Evolutionary conservation across 345 rosid genomes (phyloP).

Genomic region (Eucalyptus urophylla): DNA sequence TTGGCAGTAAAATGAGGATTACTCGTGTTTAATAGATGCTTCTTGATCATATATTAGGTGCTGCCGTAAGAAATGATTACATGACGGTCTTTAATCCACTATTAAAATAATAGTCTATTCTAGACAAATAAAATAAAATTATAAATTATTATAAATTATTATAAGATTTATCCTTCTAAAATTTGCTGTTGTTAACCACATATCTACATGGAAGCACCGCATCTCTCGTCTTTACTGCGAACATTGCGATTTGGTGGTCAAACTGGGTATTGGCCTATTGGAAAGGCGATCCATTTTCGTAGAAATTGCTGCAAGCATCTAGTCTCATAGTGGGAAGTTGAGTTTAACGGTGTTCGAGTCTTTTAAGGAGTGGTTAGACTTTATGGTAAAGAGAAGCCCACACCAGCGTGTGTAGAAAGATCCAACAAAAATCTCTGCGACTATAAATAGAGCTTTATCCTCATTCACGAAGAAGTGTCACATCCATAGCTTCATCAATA

Average conservation of each 20-base stretch:
- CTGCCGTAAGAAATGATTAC: neutral
- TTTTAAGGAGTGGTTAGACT: neutral
- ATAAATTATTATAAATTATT: too few species aligned
- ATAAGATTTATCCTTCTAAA: fast-evolving
- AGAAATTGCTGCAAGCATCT: neutral
- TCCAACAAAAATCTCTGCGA: neutral
- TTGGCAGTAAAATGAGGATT: neutral
- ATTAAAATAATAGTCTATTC: fast-evolving
- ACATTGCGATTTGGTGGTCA: neutral
- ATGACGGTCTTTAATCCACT: too few species aligned
- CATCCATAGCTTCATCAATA: neutral
- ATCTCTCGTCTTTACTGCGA: neutral
- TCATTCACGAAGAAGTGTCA: neutral
- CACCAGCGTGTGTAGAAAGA: neutral
- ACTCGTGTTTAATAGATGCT: neutral
- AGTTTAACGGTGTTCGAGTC: neutral
- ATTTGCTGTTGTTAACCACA: neutral
- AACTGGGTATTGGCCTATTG: neutral
- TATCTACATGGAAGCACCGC: neutral
- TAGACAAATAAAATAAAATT: too few species aligned
- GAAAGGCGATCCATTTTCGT: neutral
- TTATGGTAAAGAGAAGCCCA: neutral
- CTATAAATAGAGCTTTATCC: neutral
- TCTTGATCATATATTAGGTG: neutral
- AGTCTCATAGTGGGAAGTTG: neutral